Evolutionary conservation across 768 basidiomycete species (phyloP).

Genomic region (Lentinus tigrinus): DNA sequence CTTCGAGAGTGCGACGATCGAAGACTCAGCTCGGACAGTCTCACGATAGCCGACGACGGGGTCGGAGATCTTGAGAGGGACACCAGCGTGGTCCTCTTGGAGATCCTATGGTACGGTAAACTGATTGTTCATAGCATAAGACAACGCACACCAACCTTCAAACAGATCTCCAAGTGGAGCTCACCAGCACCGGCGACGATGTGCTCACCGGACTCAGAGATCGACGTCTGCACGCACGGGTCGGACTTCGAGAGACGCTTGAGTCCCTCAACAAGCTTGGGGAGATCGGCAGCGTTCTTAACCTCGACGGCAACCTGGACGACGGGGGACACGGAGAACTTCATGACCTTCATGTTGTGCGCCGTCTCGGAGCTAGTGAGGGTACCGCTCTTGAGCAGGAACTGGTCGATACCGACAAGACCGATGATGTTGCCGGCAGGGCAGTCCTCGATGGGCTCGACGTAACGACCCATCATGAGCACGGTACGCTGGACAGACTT

Average conservation of each 20-base stretch:
- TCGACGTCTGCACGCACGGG: slow-evolving; percentile 97
- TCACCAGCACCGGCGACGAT: slow-evolving; percentile 99
- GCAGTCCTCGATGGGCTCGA: slow-evolving; percentile 99
- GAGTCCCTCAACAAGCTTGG: slow-evolving; percentile 99
- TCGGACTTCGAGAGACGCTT: slow-evolving; percentile 99
- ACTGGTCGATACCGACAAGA: slow-evolving; percentile 99
- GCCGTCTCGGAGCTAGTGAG: slow-evolving; percentile 97
- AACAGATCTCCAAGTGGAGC: slow-evolving; percentile 98
- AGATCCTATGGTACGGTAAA: slow-evolving; percentile 63
- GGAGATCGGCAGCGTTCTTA: slow-evolving; percentile 98
- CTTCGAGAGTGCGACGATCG: slow-evolving; percentile 95
- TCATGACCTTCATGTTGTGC: slow-evolving; percentile 99
- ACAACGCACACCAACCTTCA: slow-evolving; percentile 77
- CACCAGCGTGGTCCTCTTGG: slow-evolving; percentile 99
- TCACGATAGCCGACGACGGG: slow-evolving; percentile 98
- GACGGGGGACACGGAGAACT: slow-evolving; percentile 99
- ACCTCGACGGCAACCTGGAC: slow-evolving; percentile 99
- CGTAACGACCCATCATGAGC: slow-evolving; percentile 99
- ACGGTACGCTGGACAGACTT: slow-evolving; percentile 99
- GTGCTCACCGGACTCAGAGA: slow-evolving; percentile 90
- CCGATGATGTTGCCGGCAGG: slow-evolving; percentile 98
- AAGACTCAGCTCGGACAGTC: slow-evolving; percentile 94
- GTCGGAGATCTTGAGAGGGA: slow-evolving; percentile 97
- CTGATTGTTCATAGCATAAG: slow-evolving; percentile 1
- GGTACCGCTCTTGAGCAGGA: slow-evolving; percentile 99